phyloP scores from a whole-genome alignment of 805 yeast genomes.

The Maudiozyma bulderi region DNA sequence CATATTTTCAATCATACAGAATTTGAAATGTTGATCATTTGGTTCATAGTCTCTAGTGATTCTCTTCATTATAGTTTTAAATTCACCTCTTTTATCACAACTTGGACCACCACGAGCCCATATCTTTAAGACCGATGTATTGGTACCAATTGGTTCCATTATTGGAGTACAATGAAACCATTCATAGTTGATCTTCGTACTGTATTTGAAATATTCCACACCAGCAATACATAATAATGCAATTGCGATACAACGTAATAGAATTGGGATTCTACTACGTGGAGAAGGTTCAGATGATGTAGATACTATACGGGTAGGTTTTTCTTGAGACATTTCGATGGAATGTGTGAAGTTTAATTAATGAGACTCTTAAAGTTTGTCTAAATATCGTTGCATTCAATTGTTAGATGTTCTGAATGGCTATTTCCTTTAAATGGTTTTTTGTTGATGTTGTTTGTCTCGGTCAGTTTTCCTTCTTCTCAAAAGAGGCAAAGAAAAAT shows the following conservation, averaged over 20 bases:
- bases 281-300: background rate
- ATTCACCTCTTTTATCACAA: conserved; percentile 37
- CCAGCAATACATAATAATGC: conserved; percentile 31
- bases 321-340: conserved; percentile 1
- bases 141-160: conserved; percentile 13
- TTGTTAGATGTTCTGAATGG: too few species aligned
- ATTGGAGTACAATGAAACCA: conserved; percentile 38
- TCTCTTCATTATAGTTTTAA: conserved; percentile 32
- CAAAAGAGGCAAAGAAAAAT: too few species aligned
- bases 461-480: too few species aligned
- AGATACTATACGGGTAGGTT: background rate
- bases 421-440: too few species aligned
- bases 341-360: background rate
- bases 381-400: background rate
- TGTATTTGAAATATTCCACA: conserved; percentile 36
- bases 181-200: conserved; percentile 33
- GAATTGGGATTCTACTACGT: conserved; percentile 8
- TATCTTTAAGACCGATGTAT: conserved; percentile 24
- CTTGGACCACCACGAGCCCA: conserved; percentile 35
- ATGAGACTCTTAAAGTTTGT: background rate
- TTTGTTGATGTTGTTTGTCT: too few species aligned
- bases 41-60: conserved; percentile 34
- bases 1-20: conserved; percentile 31
- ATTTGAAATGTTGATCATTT: conserved; percentile 27
- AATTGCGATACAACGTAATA: conserved; percentile 23